These are phyloP conservation scores for Talaromyces ruber DNA, from an alignment of 495 filamentous ascomycete species.

Conservation along the genomic window DNA sequence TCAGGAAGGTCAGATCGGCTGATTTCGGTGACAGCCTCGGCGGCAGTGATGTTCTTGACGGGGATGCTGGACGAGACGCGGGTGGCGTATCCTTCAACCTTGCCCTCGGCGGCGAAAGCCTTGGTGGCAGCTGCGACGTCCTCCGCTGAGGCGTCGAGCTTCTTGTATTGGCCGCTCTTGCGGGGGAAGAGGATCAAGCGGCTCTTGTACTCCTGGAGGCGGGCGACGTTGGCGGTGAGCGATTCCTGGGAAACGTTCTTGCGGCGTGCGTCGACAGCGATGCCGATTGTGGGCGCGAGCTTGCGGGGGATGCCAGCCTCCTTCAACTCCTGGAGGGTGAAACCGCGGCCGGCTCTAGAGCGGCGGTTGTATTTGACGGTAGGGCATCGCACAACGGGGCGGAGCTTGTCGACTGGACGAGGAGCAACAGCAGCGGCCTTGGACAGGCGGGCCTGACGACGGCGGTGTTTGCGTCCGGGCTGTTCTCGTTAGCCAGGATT, in stretches of 20 bases:
- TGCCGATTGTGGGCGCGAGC: slow-evolving; percentile 90
- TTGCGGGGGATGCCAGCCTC: slow-evolving; percentile 94
- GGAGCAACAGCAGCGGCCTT: slow-evolving; percentile 94
- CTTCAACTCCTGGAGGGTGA: slow-evolving; percentile 96
- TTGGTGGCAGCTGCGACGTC: slow-evolving; percentile 70
- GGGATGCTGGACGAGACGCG: slow-evolving; percentile 53
- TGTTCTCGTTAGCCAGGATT: slow-evolving; percentile 22
- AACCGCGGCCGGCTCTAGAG: slow-evolving; percentile 91
- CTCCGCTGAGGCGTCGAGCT: slow-evolving; percentile 77
- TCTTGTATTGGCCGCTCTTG: slow-evolving; percentile 85
- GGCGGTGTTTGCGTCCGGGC: slow-evolving; percentile 89
- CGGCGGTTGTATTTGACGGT: slow-evolving; percentile 98
- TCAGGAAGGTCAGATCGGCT: slow-evolving; percentile 70
- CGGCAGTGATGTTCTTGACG: slow-evolving; percentile 56
- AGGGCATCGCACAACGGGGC: slow-evolving; percentile 91
- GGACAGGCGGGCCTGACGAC: slow-evolving; percentile 77
- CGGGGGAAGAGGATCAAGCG: slow-evolving; percentile 96
- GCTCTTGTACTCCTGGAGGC: slow-evolving; percentile 90
- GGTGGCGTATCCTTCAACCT: slow-evolving; percentile 46
- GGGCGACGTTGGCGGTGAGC: slow-evolving; percentile 86
- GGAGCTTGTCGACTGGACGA: slow-evolving; percentile 92
- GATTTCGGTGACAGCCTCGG: slow-evolving; percentile 62
- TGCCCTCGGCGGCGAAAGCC: slow-evolving; percentile 35
- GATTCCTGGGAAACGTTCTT: slow-evolving; percentile 93
- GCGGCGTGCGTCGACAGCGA: slow-evolving; percentile 92